Base-by-base conservation (phyloP, 768 basidiomycete genomes). In the Naematelia encephala region DNA sequence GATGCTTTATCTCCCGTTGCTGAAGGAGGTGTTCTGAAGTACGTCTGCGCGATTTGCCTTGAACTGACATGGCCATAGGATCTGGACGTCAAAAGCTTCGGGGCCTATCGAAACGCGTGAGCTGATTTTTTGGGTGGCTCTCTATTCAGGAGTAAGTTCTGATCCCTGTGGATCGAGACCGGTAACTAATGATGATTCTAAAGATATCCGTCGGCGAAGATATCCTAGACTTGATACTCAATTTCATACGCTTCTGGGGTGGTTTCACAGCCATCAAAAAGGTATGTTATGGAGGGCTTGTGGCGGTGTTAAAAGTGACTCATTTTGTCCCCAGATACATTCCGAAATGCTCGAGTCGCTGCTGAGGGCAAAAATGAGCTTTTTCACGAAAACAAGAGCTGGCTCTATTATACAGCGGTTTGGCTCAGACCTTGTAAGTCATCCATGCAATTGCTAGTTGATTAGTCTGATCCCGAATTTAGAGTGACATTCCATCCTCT, bases 391-490 rank as follows among this genome's bases (percentile, higher is more conserved):
- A 29, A 73, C 66, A 14, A 27, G 66, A 44, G 69, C 66, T 0
- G 71, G 71, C 2, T 70, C 71, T 2, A 73, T 73, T 53, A 52
- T 73, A 13, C 71, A 73, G 57, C 60, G 71, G 23, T 70, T 73
- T 39, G 64, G 68, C 1, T 45, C 34, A 34, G 71, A 73, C 43
- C 54, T 73, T 28, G 70, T 72, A 11, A 60, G 67, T 53, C 14
- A n/a, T n/a, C n/a, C n/a, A n/a, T n/a, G n/a, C n/a, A n/a, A n/a
- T n/a, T n/a, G 19, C 16, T 27, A 13, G 21, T 11, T 53, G 29
- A 11, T 23, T n/a, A 30, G 12, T 42, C 19, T n/a, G 51, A 21
- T 44, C 22, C 52, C 29, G 25, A 25, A 1, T 5, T 28, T 43
- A 72, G 67, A 53, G 48, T 25, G 60, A 63, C 23, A 42, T 64